Percentiles rank a stretch among this genome's conserved stretches.
Evolutionary conservation across 2,329 filamentous ascomycete species (phyloP).

Genomic region (Cordyceps cicadae): DNA sequence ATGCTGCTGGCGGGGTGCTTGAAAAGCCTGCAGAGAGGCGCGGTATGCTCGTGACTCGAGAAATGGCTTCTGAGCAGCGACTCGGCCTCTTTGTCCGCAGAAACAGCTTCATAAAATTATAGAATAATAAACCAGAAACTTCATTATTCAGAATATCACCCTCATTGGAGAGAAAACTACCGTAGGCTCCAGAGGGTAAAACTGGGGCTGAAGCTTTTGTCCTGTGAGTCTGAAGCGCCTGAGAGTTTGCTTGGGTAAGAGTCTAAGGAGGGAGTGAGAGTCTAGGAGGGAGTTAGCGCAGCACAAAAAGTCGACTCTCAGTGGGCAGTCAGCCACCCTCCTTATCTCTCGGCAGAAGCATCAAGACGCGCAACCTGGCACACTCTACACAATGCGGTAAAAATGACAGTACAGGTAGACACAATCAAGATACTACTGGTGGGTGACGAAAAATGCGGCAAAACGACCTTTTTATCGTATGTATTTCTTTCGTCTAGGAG

Average conservation of each 20-base stretch:
- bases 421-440: slow-evolving; percentile 47
- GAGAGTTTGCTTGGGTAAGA: not conserved
- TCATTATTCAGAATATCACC: not conserved
- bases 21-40: not conserved
- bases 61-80: not conserved
- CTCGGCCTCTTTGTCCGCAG: slow-evolving; percentile 2
- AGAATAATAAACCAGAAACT: not conserved
- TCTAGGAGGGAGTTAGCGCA: no score
- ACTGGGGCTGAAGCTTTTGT: not conserved
- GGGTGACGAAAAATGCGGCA: slow-evolving; percentile 52
- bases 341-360: slow-evolving; percentile 1
- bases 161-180: slow-evolving; percentile 3
- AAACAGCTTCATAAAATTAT: slow-evolving; percentile 8
- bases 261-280: no score
- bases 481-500: slow-evolving; percentile 22
- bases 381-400: slow-evolving; percentile 4
- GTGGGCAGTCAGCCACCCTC: not conserved
- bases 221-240: not conserved
- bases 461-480: slow-evolving; percentile 54
- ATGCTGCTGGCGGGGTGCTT: not conserved
- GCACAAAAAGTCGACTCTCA: slow-evolving; percentile 5
- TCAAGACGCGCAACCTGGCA: not conserved
- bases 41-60: not conserved
- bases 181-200: slow-evolving; percentile 6
- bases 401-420: slow-evolving; percentile 35